Base-by-base conservation (phyloP, 2,329 filamentous ascomycete species). In the Corniculantispora saksenae region DNA sequence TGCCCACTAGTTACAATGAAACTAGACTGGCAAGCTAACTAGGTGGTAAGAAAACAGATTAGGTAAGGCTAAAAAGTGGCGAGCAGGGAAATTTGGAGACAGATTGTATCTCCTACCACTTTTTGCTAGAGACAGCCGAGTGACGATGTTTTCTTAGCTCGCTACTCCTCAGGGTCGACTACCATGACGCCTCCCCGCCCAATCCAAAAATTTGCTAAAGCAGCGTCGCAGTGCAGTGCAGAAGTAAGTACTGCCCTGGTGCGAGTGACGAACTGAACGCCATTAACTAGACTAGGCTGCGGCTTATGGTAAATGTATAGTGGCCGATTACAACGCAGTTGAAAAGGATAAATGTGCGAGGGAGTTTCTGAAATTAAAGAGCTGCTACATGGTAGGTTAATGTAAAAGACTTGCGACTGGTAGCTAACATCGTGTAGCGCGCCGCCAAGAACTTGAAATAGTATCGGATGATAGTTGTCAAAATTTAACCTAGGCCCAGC, bases 221-320 rank as follows among this genome's bases (percentile, higher is more conserved):
- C 84, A n/a, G 82, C 79, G 45, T 82, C 84, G 8, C 81, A 84
- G 70, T 88, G 86, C 74, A 81, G 83, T n/a, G 68, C 78, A 47
- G 82, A 88, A 82, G 85, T 86, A 65, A 61, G 77, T 68, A 13
- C 19, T 23, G 12, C 12, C 17, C 3, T 13, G 23, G 2, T 35
- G 50, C 59, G 10, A 56, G 27, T 21, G n/a, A 66, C 66, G 15
- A 38, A 40, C 4, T 23, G n/a, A 43, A 27, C 21, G 23, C 48
- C 23, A 43, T 40, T 54, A n/a, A 59, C 23, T 29, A 23, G 21
- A 29, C 57, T 21, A 98, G 94, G 91, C 92, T 61, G 84, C 92
- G 3, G 82, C 86, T 15, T 99, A 98, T 74, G 95, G 94, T 70
- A 94, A 93, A 82, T 99, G 95, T 76, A 89, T 99, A 69, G 86